A percentile compares a stretch with the other conserved stretches of the same genome.
Conservation (phyloP, 352 stramenopile genomes). For the Pythium brachiatum region DNA sequence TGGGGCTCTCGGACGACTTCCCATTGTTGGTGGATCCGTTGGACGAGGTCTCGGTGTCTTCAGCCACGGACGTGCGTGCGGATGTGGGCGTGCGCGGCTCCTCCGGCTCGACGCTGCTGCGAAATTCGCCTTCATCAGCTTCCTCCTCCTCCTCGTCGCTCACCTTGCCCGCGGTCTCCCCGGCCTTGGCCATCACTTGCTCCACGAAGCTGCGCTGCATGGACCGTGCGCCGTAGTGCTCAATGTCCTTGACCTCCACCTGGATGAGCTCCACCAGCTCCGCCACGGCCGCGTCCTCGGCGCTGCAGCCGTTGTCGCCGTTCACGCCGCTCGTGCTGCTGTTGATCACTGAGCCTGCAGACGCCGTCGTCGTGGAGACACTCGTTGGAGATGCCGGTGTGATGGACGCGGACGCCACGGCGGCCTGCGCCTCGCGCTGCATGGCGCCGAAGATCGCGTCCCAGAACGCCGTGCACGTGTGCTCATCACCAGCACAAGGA, state of each 20-base stretch:
- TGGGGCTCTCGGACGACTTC: constrained; percentile 23
- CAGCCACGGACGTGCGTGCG: constrained; percentile 8
- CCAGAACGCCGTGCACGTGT: constrained; percentile 66
- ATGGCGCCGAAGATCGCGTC: constrained; percentile 66
- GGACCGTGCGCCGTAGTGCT: constrained; percentile 64
- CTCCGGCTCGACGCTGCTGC: constrained; percentile 7
- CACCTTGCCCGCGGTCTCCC: constrained; percentile 19
- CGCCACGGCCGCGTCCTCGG: constrained; percentile 12
- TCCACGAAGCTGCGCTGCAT: constrained; percentile 67
- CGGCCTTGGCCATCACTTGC: constrained; percentile 23
- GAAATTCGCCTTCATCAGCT: constrained; percentile 27
- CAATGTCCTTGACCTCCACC: constrained; percentile 71
- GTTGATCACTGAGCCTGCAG: constrained; percentile 2
- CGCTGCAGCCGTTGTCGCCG: not conserved
- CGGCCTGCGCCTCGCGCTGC: constrained; percentile 43
- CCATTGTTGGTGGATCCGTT: not conserved
- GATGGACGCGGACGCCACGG: constrained; percentile 20
- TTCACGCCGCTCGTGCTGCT: constrained; percentile 2
- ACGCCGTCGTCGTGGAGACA: constrained; percentile 1
- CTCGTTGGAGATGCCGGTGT: constrained; percentile 21
- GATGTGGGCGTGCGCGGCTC: constrained; percentile 24
- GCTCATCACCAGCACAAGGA: constrained; percentile 42
- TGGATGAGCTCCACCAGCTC: constrained; percentile 78
- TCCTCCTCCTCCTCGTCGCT: constrained; percentile 25
- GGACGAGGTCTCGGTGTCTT: constrained; percentile 8